These are phyloP conservation scores for Acer campestre DNA, from an alignment of 345 rosid genomes.

Conservation along the genomic window DNA sequence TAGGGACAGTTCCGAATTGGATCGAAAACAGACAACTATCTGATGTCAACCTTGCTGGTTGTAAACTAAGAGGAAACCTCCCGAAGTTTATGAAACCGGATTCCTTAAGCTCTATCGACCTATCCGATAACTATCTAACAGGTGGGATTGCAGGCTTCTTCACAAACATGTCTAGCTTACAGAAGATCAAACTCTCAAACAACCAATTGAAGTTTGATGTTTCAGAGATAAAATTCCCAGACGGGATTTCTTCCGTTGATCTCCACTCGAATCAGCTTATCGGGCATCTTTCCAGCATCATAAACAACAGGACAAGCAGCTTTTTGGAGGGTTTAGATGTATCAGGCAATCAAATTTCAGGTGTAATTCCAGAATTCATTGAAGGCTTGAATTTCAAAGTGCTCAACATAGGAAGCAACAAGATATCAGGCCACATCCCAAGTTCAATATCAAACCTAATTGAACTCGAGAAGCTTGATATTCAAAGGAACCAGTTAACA, in stretches of 20 bases:
- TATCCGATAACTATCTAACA: conserved; percentile 67
- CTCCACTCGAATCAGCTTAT: conserved; percentile 67
- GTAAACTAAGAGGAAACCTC: conserved; percentile 66
- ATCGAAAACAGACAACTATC: conserved; percentile 56
- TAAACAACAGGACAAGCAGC: conserved; percentile 72
- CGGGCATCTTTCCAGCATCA: conserved; percentile 66
- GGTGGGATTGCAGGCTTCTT: conserved; percentile 64
- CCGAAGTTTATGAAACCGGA: conserved; percentile 67
- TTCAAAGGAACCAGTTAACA: conserved; percentile 69
- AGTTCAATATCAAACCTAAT: conserved; percentile 72
- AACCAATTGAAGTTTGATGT: conserved; percentile 75
- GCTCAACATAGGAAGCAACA: conserved; percentile 77
- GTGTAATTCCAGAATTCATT: conserved; percentile 62
- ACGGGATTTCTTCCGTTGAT: conserved; percentile 56
- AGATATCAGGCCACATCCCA: conserved; percentile 71
- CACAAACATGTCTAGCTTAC: conserved; percentile 57
- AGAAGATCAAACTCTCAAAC: conserved; percentile 68
- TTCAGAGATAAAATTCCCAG: conserved; percentile 56
- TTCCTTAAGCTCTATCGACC: conserved; percentile 65
- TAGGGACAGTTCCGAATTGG: conserved; percentile 81
- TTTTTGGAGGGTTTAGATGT: conserved; percentile 70
- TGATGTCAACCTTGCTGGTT: conserved; percentile 79
- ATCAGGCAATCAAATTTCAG: conserved; percentile 67
- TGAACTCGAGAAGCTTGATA: conserved; percentile 63
- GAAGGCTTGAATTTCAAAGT: conserved; percentile 66